phyloP scores from a whole-genome alignment of 1,284 basidiomycete species.

The Chiua sp. region DNA sequence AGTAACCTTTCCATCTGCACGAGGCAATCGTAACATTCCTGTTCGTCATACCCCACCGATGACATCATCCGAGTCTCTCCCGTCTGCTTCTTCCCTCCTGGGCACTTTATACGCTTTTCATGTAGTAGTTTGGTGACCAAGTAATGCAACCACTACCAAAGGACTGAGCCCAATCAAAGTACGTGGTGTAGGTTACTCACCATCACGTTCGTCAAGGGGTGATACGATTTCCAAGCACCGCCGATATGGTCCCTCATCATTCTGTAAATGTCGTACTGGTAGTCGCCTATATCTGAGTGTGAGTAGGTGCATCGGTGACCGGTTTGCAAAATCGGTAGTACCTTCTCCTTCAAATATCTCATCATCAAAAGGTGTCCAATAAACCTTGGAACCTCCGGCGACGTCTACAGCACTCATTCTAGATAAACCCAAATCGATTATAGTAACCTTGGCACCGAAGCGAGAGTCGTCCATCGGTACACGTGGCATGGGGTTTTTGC shows the following conservation, averaged over 20 bases:
- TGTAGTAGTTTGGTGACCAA: constrained; percentile 72
- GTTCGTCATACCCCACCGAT: constrained; percentile 34
- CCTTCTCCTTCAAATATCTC: constrained; percentile 88
- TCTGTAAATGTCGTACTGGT: constrained; percentile 95
- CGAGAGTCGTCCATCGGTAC: constrained; percentile 61
- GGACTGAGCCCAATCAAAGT: constrained; percentile 8
- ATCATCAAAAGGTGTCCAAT: constrained; percentile 81
- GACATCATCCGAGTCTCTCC: constrained; percentile 13
- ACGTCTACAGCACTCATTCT: constrained; percentile 70
- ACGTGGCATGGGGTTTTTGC: constrained; percentile 38
- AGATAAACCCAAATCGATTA: constrained; percentile 96
- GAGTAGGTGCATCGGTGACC: neutral
- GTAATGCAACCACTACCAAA: constrained; percentile 82
- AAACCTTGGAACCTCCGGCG: constrained; percentile 46
- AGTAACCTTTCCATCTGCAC: constrained; percentile 38
- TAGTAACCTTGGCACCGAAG: constrained; percentile 75
- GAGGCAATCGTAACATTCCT: constrained; percentile 38
- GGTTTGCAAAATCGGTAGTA: constrained; percentile 32
- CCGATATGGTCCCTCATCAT: constrained; percentile 75
- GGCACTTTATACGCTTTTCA: constrained; percentile 67
- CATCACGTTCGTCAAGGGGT: constrained; percentile 89
- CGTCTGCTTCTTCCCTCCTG: constrained; percentile 34
- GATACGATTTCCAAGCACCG: constrained; percentile 72
- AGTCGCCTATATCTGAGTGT: constrained; percentile 62
- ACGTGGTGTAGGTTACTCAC: constrained; percentile 48